phyloP scores from a whole-genome alignment of 225 moss, liverwort and hornwort genomes.

The Rhytidiadelphus loreus region DNA sequence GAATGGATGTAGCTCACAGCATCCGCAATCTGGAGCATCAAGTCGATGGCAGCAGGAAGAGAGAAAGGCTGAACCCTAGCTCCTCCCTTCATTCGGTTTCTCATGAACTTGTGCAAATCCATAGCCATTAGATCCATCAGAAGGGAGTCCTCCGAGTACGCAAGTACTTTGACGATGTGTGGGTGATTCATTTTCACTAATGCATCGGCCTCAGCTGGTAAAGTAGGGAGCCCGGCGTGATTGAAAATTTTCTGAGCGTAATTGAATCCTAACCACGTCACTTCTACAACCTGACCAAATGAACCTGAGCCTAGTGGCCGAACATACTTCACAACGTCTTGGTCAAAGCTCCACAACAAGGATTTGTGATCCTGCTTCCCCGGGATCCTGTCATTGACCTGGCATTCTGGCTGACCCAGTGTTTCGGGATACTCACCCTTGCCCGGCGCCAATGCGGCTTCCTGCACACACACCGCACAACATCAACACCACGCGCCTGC shows the following conservation, averaged over 20 bases:
- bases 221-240: background rate
- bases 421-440: too few species aligned
- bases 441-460: too few species aligned
- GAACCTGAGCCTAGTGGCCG: background rate
- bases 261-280: background rate
- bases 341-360: background rate
- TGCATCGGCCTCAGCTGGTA: background rate
- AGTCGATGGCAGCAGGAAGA: background rate
- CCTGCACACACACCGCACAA: too few species aligned
- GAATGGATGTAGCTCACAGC: background rate
- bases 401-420: too few species aligned
- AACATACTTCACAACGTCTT: background rate
- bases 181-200: background rate
- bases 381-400: too few species aligned
- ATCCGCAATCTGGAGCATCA: slow-evolving; percentile 11
- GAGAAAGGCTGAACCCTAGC: background rate
- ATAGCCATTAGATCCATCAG: slow-evolving; percentile 3
- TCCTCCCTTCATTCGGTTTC: background rate
- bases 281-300: background rate
- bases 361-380: background rate
- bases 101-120: background rate
- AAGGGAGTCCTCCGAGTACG: background rate
- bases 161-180: background rate
- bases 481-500: too few species aligned
- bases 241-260: background rate